Percentiles rank a stretch among this genome's conserved stretches.
Evolutionary conservation across 768 basidiomycete genomes (phyloP).

Genomic region (Russula brevipes): DNA sequence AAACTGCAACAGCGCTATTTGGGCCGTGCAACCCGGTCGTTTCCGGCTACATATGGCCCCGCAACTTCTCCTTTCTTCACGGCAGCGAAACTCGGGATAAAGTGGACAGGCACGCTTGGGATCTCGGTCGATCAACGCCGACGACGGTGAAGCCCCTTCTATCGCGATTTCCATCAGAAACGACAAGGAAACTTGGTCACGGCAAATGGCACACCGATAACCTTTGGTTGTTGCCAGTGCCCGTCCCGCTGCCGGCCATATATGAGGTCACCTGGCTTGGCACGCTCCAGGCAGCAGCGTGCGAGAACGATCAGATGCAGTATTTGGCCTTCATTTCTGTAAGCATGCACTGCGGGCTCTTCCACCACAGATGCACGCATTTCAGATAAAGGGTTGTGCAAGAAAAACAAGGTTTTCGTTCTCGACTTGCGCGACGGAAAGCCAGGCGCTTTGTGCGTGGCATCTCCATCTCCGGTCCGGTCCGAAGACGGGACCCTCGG

Average conservation of each 20-base stretch:
- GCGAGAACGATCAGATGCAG: background rate
- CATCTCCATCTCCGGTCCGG: background rate
- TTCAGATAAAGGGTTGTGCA: background rate
- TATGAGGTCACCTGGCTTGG: background rate
- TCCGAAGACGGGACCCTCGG: background rate
- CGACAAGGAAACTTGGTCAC: background rate
- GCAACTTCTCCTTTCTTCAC: background rate
- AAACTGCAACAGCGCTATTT: background rate
- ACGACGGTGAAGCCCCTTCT: background rate
- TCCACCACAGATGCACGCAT: too few species aligned
- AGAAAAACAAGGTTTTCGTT: background rate
- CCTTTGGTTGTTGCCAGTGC: background rate
- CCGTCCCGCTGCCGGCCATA: background rate
- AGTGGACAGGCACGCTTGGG: background rate
- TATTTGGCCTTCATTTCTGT: too few species aligned
- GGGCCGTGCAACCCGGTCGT: background rate
- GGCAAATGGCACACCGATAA: background rate
- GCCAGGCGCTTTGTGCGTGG: too few species aligned
- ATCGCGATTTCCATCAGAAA: constrained; percentile 5
- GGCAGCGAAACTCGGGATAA: background rate
- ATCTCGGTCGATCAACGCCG: constrained; percentile 6
- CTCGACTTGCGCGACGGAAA: too few species aligned
- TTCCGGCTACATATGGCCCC: background rate
- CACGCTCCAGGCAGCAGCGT: background rate
- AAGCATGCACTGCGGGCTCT: too few species aligned